Base-by-base conservation (phyloP, 2,329 filamentous ascomycete species). In the Tolypocladium capitatum region DNA sequence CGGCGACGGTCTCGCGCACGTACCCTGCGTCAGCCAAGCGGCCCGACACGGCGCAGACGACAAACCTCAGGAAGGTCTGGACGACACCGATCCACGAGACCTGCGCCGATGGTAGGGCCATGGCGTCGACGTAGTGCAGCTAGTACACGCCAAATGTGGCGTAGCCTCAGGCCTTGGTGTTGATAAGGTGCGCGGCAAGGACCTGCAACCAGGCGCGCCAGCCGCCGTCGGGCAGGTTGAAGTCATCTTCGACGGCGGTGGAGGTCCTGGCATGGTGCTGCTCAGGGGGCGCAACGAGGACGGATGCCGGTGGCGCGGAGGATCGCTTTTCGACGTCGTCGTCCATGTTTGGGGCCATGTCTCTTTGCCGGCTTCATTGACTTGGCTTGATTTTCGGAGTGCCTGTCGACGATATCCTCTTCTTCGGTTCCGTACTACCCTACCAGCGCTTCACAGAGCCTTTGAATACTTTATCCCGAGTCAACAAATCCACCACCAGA, bases 81-180 rank as follows among this genome's bases (percentile, higher is more conserved):
- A 74, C 58, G 13, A 70, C 73, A 38, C 73, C 72, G 47, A 75
- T 69, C 72, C 67, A 69, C 4, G 67, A 65, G 10, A 68, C 58
- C 46, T 68, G 61, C 5, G 65, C 58, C 14, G 60, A 55, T 0
- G 64, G 60, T 5, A 68, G 56, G 14, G 54, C 51, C n/a, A 69
- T 54, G 9, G 56, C 58, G 31, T 66, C 56, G n/a, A 60, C 61
- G 50, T 69, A 69, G 61, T 73, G 64, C 6, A 81, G 62, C 55
- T 77, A 74, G 48, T 86, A 74, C 42, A 72, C 70, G 47, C 67
- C 74, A 51, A 74, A 78, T 2, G 70, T 66, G 5, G 68, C 66
- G 46, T 70, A 72, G 46, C 74, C 74, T 70, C 73, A 76, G 5
- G 72, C 66, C 49, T 77, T 58, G 46, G 65, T 65, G 56, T 72